These are phyloP conservation scores for Falciphora oryzae DNA, from an alignment of 2,329 filamentous ascomycete genomes.

Conservation along the genomic window DNA sequence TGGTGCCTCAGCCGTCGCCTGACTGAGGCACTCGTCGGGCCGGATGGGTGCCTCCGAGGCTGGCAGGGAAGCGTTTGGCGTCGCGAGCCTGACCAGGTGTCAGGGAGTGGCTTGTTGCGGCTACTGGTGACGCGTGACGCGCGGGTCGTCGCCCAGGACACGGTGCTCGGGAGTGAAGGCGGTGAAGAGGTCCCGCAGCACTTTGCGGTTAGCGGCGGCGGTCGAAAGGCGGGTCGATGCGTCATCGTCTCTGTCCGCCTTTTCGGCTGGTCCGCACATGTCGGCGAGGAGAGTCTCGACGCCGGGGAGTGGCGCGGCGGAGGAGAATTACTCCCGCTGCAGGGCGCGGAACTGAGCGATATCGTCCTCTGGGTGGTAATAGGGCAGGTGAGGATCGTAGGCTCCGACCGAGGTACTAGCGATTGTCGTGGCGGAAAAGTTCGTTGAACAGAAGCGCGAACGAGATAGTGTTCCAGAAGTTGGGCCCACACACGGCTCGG, in stretches of 20 bases:
- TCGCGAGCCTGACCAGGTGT: slow-evolving; percentile 79
- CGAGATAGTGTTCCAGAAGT: too few species aligned
- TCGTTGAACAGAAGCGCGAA: too few species aligned
- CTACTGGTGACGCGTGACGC: slow-evolving; percentile 54
- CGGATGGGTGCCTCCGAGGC: slow-evolving; percentile 54
- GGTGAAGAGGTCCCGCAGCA: slow-evolving; percentile 49
- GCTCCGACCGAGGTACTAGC: too few species aligned
- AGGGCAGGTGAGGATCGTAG: too few species aligned
- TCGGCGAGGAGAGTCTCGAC: slow-evolving; percentile 61
- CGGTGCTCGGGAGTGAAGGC: slow-evolving; percentile 63
- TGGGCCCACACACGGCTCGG: too few species aligned
- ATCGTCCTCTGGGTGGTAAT: slow-evolving; percentile 51
- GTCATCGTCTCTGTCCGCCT: too few species aligned
- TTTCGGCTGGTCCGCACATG: slow-evolving; percentile 35
- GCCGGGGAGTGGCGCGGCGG: slow-evolving; percentile 71
- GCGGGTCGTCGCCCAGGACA: slow-evolving; percentile 78
- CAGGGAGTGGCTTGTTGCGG: slow-evolving; percentile 87
- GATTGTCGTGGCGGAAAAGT: too few species aligned
- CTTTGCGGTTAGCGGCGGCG: too few species aligned
- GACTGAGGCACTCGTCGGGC: slow-evolving; percentile 77
- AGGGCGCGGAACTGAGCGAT: slow-evolving; percentile 50
- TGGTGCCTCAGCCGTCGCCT: slow-evolving; percentile 58
- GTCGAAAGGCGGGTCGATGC: too few species aligned
- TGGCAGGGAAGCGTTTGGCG: slow-evolving; percentile 68
- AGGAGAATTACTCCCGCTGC: slow-evolving; percentile 68